Base-by-base conservation (phyloP, 306 rosid species). In the Cucurbita moschata region DNA sequence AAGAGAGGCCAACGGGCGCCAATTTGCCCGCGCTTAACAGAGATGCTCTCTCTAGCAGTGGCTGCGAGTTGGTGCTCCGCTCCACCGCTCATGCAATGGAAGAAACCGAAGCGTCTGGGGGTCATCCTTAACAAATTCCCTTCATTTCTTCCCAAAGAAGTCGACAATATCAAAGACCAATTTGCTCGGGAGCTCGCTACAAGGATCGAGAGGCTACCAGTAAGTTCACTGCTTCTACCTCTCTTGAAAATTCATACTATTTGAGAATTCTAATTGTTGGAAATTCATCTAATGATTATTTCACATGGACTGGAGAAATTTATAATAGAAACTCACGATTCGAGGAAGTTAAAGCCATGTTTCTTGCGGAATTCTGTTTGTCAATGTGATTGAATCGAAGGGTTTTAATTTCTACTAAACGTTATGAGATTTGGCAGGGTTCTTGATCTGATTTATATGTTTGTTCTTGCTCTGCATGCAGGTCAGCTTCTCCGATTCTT, bases 101-200 rank as follows among this genome's bases (percentile, higher is more conserved):
- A 61, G 16, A n/a, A 50, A 5, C 72, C 49, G 7, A 60, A 35
- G 54, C 56, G 82, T 47, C 64, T 78, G 75, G 64, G 63, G 8
- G 82, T 81, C 57, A 21, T n/a, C 13, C 59, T 85, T 50, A 76
- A 74, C 13, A 76, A 65, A 1, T 88, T 93, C 70, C 97, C 98
- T 81, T 81, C 96, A 8, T 92, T 92, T 73, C 96, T 92, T 35
- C 98, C 96, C 10, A 86, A 86, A 26, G 70, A 88, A 50, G 85
- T 92, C 13, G 75, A 90, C 38, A 52, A 43, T 44, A 87, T 92
- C 83, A 88, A 81, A 79, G 98, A 92, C 85, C 78, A 87, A 7
- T 85, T 79, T 35, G 96, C 96, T 30, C 82, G 90, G 60, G 88
- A 73, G 52, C 89, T 90, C 69, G 96, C 98, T 51, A 40, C 75